Evolutionary conservation across 164 flowering plant species (phyloP), one percentile per base, ranked within the genome.

Genomic region (Saururus chinensis): DNA sequence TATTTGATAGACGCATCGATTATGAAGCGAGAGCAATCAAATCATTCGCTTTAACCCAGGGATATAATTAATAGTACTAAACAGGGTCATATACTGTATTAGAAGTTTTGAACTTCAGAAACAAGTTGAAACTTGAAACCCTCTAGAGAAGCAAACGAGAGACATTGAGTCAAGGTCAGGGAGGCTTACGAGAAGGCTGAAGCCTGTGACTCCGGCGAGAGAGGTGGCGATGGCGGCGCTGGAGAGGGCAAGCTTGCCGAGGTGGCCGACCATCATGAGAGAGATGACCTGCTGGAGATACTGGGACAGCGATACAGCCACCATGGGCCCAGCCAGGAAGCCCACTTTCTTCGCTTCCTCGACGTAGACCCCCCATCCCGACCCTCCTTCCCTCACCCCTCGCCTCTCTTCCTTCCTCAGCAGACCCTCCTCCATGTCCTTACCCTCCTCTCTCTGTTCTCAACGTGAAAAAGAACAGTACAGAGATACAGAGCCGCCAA

Each of bases 231-330:
- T 68, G 60, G 84, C 77, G 20, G 79, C 63, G 62, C 84, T 74
- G 40, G 87, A 81, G 58, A 83, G 83, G 51, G 79, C 24, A 16
- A 81, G 81, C 68, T 77, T 75, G 30, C 84, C 78, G 1, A 80
- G 73, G 57, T 83, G 87, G 20, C 87, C 87, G 22, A 83, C 84
- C 77, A 83, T 75, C 82, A 81, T 83, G 40, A 73, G 60, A 0
- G 83, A 79, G 1, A 79, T 64, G 17, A 77, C 70, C 40, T 76
- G 80, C 58, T 74, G 26, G 20, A 73, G 56, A 60, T 61, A 77
- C 58, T 73, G 80, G 24, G 73, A 70, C 10, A 76, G 20, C 7
- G 58, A 62, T 10, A 77, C 81, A 0, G 66, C 73, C 12, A 77
- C 74, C 81, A 79, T 76, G 0, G 85, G 85, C 35, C 74, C 80